phyloP scores from a whole-genome alignment of 75 land plant species.

The Picea glauca region DNA sequence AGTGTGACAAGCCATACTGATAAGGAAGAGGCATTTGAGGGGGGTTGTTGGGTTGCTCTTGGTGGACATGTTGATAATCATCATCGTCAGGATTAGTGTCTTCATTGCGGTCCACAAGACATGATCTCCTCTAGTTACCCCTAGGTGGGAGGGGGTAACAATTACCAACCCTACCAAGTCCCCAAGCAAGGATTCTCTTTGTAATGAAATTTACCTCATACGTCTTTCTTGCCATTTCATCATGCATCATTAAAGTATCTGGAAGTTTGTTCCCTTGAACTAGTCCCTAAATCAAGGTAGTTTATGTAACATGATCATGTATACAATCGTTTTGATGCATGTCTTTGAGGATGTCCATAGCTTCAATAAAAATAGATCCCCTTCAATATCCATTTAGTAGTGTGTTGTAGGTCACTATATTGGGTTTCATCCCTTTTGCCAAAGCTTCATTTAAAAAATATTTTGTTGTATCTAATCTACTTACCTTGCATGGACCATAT shows the following conservation, averaged over 20 bases:
- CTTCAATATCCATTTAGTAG: slow-evolving; percentile 16
- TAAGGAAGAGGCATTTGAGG: too few relatives aligned
- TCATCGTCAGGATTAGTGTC: too few relatives aligned
- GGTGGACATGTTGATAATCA: too few relatives aligned
- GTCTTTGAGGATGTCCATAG: neutral
- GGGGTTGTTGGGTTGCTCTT: too few relatives aligned
- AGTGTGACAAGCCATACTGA: too few relatives aligned
- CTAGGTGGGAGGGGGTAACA: too few relatives aligned
- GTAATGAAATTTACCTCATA: neutral
- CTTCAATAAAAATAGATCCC: slow-evolving; percentile 16
- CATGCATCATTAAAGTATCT: neutral
- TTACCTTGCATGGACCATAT: slow-evolving; percentile 35
- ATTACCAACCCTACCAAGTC: slow-evolving; percentile 9
- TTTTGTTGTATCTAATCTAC: slow-evolving; percentile 29
- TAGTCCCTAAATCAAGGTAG: slow-evolving; percentile 12
- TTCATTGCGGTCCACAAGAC: too few relatives aligned
- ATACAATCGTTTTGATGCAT: slow-evolving; percentile 10
- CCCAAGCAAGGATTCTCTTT: neutral
- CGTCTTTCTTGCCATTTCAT: neutral
- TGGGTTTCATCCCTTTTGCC: slow-evolving; percentile 21
- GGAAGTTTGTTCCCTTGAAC: neutral
- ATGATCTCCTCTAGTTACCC: too few relatives aligned
- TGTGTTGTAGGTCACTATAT: slow-evolving; percentile 29
- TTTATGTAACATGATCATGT: slow-evolving; percentile 15
- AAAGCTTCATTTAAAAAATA: slow-evolving; percentile 32